Conservation (phyloP, 164 flowering plant species). For the Berberis vulgaris region DNA sequence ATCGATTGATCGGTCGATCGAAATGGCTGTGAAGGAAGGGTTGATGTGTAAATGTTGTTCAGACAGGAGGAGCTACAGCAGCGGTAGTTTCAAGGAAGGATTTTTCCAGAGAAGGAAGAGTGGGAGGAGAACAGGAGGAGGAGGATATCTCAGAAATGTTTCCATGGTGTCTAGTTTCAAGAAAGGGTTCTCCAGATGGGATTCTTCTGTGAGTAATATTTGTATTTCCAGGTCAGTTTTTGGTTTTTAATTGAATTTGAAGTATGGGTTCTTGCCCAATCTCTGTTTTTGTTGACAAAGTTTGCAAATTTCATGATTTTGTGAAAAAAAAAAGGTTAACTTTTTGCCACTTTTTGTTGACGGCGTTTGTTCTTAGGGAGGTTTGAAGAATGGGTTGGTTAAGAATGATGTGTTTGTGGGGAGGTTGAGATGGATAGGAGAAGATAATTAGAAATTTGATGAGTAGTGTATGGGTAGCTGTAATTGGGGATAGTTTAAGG, state of each 20-base stretch:
- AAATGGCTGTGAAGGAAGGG: no score
- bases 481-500: no score
- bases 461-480: no score
- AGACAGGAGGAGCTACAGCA: neutral
- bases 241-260: neutral
- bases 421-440: no score
- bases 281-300: neutral
- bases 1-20: no score
- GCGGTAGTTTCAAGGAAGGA: neutral
- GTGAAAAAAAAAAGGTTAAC: neutral
- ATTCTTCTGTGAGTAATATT: neutral
- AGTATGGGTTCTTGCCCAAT: neutral
- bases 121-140: neutral
- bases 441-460: no score
- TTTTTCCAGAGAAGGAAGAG: neutral
- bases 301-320: no score
- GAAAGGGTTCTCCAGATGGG: neutral
- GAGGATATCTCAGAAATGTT: neutral
- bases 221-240: neutral
- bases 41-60: neutral
- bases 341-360: no score
- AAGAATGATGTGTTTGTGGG: no score
- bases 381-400: no score
- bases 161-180: neutral
- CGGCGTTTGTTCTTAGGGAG: no score